Base-by-base conservation (phyloP, 805 yeast species). In the Myxozyma udenii region DNA sequence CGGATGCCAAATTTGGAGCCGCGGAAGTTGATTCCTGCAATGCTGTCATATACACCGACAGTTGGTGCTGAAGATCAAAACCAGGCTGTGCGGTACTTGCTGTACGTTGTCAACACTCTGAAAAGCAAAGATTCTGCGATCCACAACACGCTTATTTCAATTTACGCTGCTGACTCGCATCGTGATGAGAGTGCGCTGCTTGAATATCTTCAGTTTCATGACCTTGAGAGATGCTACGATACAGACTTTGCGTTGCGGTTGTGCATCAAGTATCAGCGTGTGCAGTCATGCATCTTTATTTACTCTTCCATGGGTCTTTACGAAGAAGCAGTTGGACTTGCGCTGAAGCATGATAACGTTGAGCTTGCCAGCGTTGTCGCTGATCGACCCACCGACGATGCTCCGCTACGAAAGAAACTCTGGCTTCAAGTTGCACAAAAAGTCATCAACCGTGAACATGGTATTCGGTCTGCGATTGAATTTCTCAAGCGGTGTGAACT, bases 301-400 rank as follows among this genome's bases (percentile, higher is more conserved):
- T 81, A 85, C 61, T 78, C 93, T 0, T 72, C 78, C 45, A 68
- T 87, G 67, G 79, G 76, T 3, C 74, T 85, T 41, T 86, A 76
- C 63, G 95, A 88, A 54, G 89, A 86, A 48, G 97, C 98, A 0
- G 80, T 90, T 32, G 74, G 75, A 44, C 66, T 93, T 49, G 91
- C 96, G 0, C 70, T 93, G 41, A 75, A 78, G 3, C 69, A 79
- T 54, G 78, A 78, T 30, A 70, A 84, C 60, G 68, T 80, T 4
- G 83, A 81, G 22, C 70, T 79, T 40, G 90, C 85, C 1, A 73
- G 75, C 25, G 65, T 73, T 2, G 75, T 80, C 7, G 85, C 85
- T 2, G 83, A 80, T 53, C 75, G 74, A 54, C 76, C 77, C n/a
- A 67, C 61, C n/a, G 74, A 72, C 25, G 76, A 76, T 50, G 74